Evolutionary conservation across 495 filamentous ascomycete species (phyloP), one percentile per base, ranked within the genome.

Genomic region (Podospora pseudocomata): DNA sequence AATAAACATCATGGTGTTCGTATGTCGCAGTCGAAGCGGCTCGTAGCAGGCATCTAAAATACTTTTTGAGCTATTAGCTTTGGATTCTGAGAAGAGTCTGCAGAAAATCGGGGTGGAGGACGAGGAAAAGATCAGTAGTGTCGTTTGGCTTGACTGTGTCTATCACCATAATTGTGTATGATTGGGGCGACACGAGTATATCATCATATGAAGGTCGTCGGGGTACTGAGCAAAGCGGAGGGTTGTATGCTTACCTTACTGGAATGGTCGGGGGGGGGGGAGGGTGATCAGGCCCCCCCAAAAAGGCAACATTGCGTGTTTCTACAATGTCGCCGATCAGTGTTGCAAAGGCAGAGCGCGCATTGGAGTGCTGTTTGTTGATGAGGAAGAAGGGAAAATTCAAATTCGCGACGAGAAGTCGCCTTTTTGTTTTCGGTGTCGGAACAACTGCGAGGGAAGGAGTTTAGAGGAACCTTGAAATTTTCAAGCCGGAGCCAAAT

Each of bases 61-160:
- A 71, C 73, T 77, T 60, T 60, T 32, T n/a, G 55, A 56, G n/a
- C 20, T 20, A 68, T 76, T 62, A 75, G 73, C 69, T 53, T 57
- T 49, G 18, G 26, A 16, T 61, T 57, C 53, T 57, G 27, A 60
- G 66, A 53, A 59, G 65, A 49, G 7, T 49, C 39, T 49, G 39
- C 39, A 49, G 39, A 49, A 49, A 49, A 49, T 11, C 13, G 9
- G 39, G 7, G 9, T 11, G 39, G 5, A 49, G 39, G 15, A 49
- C 39, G 39, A 49, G 39, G 30, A 26, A 63, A 60, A 73, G 76
- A 80, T 93, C 91, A 93, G 90, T 84, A 75, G 82, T 79, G 89
- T 92, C 92, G 88, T 96, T 96, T 94, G 92, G 92, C 89, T 86
- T 83, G 91, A 93, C 90, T 44, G 87, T 90, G 91, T 92, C 89